Evolutionary conservation across 306 rosid species (phyloP), one percentile per base, ranked within the genome.

Genomic region (Trifolium repens): DNA sequence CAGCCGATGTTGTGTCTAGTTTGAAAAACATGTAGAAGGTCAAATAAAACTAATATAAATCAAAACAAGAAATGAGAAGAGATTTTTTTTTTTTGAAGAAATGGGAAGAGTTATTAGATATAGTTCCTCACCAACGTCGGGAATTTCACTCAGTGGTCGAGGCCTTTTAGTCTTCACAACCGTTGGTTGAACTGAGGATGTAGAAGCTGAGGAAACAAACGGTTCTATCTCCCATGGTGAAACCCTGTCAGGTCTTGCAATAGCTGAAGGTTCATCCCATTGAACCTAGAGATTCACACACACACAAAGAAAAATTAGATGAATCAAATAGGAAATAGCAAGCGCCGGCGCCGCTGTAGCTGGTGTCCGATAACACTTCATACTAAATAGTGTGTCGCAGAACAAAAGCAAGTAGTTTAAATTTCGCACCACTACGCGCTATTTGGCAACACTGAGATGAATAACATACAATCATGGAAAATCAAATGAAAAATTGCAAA

Each of bases 181-280:
- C 43, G 88, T 17, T 17, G 90, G 85, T 75, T 85, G 97, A 72
- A 85, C 76, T 12, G 84, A 67, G 52, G 87, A 72, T 4, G 89
- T 61, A 24, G 84, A 78, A 67, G 70, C 52, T 30, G 96, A 77
- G 72, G 91, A 83, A 67, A 86, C 84, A 62, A 86, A 88, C 9
- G 97, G 96, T 67, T 94, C 98, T 72, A 94, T 87, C 83, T 94
- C 96, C 98, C 98, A 94, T 5, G 96, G 89, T 2, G 98, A 94
- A 74, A 94, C 96, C 86, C 93, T 89, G 19, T 90, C 96, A 30
- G 98, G 99, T 83, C 97, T 87, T 11, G 80, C 74, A 83, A 90
- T 78, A 46, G 98, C 75, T 58, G 97, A 84, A 69, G 89, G 84
- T 77, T 94, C 99, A 79, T 94, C 99, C 99, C 99, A 94, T 79